Percentiles rank a stretch among this genome's conserved stretches.
These are phyloP conservation scores for Periconia sp. DNA, from an alignment of 2,329 filamentous ascomycete species.

Conservation along the genomic window DNA sequence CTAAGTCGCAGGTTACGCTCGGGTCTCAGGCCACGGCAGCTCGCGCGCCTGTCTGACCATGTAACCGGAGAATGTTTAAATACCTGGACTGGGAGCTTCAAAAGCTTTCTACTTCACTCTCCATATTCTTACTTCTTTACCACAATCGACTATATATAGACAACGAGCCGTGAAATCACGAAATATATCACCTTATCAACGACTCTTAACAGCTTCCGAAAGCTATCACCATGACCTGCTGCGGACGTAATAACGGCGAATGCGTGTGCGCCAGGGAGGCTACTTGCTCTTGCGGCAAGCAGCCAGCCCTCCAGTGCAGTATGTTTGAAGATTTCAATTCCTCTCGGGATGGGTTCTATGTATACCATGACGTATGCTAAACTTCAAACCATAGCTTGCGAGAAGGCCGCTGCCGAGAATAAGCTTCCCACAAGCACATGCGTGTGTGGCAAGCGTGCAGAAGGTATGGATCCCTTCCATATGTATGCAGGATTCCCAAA, in stretches of 20 bases:
- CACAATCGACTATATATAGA: too few relatives aligned
- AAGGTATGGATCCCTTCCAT: slow-evolving; percentile 59
- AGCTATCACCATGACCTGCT: slow-evolving; percentile 58
- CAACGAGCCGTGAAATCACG: too few relatives aligned
- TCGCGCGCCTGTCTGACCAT: too few relatives aligned
- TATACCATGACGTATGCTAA: slow-evolving; percentile 19
- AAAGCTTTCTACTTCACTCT: slow-evolving; percentile 9
- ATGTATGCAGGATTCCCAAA: too few relatives aligned
- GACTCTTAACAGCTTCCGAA: slow-evolving; percentile 16
- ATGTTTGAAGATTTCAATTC: slow-evolving; percentile 23
- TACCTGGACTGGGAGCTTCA: too few relatives aligned
- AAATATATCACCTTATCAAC: too few relatives aligned
- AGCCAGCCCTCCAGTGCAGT: slow-evolving; percentile 83
- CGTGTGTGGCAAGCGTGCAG: slow-evolving; percentile 76
- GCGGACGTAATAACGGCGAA: slow-evolving; percentile 61
- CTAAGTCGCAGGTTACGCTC: too few relatives aligned
- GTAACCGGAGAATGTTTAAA: too few relatives aligned
- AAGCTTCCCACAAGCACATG: slow-evolving; percentile 71
- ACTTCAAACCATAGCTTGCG: slow-evolving; percentile 60
- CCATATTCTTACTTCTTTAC: too few relatives aligned
- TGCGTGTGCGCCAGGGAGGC: slow-evolving; percentile 66
- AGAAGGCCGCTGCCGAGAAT: slow-evolving; percentile 79
- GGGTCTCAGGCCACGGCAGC: too few relatives aligned
- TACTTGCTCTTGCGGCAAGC: slow-evolving; percentile 87
- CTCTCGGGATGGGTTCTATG: slow-evolving; percentile 3